A percentile compares a stretch with the other conserved stretches of the same genome.
Evolutionary conservation across 2,329 filamentous ascomycete genomes (phyloP).

Genomic region (Calonectria naviculata): DNA sequence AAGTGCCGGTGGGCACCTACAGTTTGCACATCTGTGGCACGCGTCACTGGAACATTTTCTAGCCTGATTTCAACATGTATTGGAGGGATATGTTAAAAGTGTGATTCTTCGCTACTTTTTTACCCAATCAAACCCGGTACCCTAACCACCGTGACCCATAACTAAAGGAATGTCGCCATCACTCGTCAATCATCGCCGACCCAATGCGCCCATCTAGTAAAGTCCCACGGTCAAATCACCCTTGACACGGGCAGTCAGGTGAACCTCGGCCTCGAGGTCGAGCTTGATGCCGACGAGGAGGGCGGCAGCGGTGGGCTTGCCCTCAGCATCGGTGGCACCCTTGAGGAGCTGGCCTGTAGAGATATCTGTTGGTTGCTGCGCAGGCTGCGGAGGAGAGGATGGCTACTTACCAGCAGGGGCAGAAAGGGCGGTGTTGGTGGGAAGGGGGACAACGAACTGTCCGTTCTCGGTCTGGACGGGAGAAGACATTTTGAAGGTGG

Average conservation of each 20-base stretch:
- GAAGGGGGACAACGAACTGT: slow-evolving; percentile 39
- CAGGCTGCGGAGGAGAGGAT: neutral
- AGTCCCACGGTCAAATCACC: slow-evolving; percentile 68
- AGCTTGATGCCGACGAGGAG: slow-evolving; percentile 72
- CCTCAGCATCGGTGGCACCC: slow-evolving; percentile 66
- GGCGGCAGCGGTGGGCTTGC: slow-evolving; percentile 67
- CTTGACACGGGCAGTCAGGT: slow-evolving; percentile 68
- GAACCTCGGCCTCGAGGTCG: slow-evolving; percentile 71
- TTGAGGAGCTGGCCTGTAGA: slow-evolving; percentile 62
- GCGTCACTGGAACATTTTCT: no score
- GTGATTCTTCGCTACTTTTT: no score
- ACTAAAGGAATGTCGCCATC: no score
- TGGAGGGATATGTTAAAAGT: no score
- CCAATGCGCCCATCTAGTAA: slow-evolving; percentile 26
- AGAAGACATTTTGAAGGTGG: neutral
- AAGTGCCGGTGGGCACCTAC: no score
- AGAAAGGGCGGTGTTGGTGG: slow-evolving; percentile 47
- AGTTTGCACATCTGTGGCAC: no score
- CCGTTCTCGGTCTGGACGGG: slow-evolving; percentile 24
- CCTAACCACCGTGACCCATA: no score
- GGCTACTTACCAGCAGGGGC: slow-evolving; percentile 43
- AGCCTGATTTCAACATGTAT: no score
- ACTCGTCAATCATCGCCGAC: no score
- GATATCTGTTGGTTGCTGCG: neutral
- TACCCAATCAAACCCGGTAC: no score